Base-by-base conservation (phyloP, 495 filamentous ascomycete species). In the Tetracladium marchalianum region DNA sequence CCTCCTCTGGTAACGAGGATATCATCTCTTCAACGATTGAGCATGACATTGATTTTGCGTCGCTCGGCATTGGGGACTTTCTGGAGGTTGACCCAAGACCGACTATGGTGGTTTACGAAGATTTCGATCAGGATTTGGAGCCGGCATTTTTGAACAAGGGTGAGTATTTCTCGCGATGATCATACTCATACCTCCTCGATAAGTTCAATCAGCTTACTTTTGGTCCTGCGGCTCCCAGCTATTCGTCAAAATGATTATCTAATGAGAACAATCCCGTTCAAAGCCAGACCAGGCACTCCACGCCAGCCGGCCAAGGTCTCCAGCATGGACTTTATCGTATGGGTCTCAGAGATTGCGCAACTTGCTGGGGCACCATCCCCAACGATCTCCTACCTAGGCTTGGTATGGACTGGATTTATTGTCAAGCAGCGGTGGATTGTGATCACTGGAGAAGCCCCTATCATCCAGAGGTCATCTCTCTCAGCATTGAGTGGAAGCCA, bases 11-110 rank as follows among this genome's bases (percentile, higher is more conserved):
- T 61, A 87, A 93, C 62, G 95, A 95, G 71, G 88, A 87, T 67
- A 90, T 90, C 59, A 88, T 95, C 54, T 96, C 90, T 84, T 78
- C 72, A 52, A 72, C 69, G 55, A 71, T 69, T 47, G 71, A 71
- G 68, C 90, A 96, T 68, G 90, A 96, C 65, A 90, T 95, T 8
- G 42, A 44, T 34, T 44, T 48, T 15, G 11, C 39, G n/a, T 16
- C 17, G 6, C 11, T 50, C 32, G 47, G 35, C 12, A 11, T 37
- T 13, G 16, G 22, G 10, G 35, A 40, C 0, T 53, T 69, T 27
- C 58, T 68, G 47, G 64, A 69, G 43, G 46, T 53, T 24, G 66
- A 69, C 45, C 62, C 60, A 32, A 52, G 66, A 13, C 66, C 66
- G n/a, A 61, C 61, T 24, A 62, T 69, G 44, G 64, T 66, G 31